Percentiles rank a stretch among this genome's conserved stretches.
Evolutionary conservation across 495 filamentous ascomycete genomes (phyloP).

Genomic region (Chaetomium cochliodes): DNA sequence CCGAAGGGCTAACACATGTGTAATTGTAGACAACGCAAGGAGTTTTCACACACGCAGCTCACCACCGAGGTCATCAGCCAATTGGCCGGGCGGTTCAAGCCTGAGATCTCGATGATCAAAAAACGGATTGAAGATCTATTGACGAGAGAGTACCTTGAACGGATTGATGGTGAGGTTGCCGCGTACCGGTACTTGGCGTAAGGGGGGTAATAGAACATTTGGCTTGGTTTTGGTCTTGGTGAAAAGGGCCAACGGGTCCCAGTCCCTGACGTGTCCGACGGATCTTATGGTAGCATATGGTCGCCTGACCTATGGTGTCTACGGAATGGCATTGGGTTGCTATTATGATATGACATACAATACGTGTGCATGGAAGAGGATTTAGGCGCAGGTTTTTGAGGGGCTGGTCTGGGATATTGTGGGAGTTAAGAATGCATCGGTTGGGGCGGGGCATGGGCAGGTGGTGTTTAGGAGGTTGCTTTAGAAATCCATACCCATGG

Average conservation of each 20-base stretch:
- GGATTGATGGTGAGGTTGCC: constrained; percentile 67
- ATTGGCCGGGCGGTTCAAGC: constrained; percentile 75
- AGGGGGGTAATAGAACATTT: background rate
- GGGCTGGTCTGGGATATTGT: background rate
- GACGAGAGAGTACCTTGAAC: constrained; percentile 89
- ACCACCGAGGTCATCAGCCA: constrained; percentile 82
- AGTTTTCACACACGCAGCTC: constrained; percentile 74
- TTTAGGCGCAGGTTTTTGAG: background rate
- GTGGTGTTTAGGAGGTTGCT: background rate
- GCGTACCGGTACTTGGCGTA: constrained; percentile 75
- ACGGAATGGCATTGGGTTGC: background rate
- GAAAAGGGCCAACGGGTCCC: no score
- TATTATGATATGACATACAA: background rate
- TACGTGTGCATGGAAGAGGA: background rate
- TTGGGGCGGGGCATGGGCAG: background rate
- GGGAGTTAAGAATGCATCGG: background rate
- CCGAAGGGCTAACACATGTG: constrained; percentile 17
- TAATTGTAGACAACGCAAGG: constrained; percentile 75
- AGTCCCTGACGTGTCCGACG: background rate
- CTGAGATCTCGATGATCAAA: constrained; percentile 90
- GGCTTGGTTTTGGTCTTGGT: background rate
- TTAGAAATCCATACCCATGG: background rate
- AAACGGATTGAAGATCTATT: constrained; percentile 91
- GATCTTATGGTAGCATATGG: background rate
- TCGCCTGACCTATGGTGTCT: background rate